Evolutionary conservation across 768 basidiomycete species (phyloP), one percentile per base, ranked within the genome.

Genomic region (Gyrodon lividus): DNA sequence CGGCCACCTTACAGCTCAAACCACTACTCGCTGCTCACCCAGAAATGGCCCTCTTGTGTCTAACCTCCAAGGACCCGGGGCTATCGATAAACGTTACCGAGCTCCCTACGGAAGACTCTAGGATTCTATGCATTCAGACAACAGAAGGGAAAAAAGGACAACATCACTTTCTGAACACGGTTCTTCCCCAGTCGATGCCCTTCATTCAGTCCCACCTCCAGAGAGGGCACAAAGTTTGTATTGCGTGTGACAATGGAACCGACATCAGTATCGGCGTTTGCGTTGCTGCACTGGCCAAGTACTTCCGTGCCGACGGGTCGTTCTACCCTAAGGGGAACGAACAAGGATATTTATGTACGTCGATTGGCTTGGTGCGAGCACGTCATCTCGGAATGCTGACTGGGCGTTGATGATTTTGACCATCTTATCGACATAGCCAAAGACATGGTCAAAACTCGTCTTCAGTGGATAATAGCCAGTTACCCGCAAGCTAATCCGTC

Each of bases 381-480:
- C n/a, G 23, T 19, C 17, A 8, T 41, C 35, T 30, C 30, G 9
- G n/a, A 22, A 45, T 22, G 16, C 6, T 41, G 28, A 23, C 24
- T 28, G 19, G 37, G 43, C 17, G 10, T 14, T 19, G 5, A 38
- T 39, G 13, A 16, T 47, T 47, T 39, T 50, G 50, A 19, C 17
- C 17, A 56, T 26, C 0, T 7, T 19, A 17, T 54, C 31, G 34
- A 31, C 31, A 17, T 61, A 39, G 76, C 73, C 56, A 97, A 97
- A 66, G 68, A 74, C 17, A 69, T 77, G 12, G 81, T 98, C 55
- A 80, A 82, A 10, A 84, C 74, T 12, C 78, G 92, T 16, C 74
- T 98, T 31, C 86, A 98, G 63, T 92, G 89, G 90, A 82, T 98
- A 43, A 87, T 94, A 51, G 75, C 86, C 17, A 85, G 82, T 56